Evolutionary conservation across 2,329 filamentous ascomycete species (phyloP).

Genomic region (Claviceps lovelessii): DNA sequence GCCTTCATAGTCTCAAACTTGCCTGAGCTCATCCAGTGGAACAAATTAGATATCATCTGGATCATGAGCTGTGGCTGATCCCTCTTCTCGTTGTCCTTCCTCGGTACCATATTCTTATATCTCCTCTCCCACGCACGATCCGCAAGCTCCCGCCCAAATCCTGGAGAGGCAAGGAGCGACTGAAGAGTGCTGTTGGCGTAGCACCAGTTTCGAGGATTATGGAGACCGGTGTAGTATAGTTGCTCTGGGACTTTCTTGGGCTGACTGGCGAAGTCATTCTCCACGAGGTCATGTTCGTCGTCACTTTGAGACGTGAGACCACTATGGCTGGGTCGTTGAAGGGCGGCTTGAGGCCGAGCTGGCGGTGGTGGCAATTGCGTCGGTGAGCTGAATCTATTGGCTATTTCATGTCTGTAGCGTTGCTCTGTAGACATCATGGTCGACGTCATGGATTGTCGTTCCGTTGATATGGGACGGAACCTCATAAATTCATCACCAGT

Average conservation of each 20-base stretch:
- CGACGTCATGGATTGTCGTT: conserved; percentile 46
- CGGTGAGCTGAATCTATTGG: conserved; percentile 26
- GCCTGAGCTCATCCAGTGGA: conserved; percentile 41
- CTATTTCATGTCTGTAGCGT: conserved; percentile 15
- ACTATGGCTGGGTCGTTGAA: conserved; percentile 62
- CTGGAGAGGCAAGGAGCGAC: conserved; percentile 58
- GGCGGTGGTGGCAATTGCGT: conserved; percentile 42
- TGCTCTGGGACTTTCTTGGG: conserved; percentile 25
- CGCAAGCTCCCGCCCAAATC: conserved; percentile 52
- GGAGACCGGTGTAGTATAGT: conserved; percentile 47
- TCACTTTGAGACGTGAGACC: conserved; percentile 42
- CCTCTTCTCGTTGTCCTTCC: conserved; percentile 44
- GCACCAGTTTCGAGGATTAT: conserved; percentile 71
- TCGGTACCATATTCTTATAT: conserved; percentile 44
- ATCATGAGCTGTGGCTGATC: conserved; percentile 44
- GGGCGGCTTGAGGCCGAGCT: conserved; percentile 50
- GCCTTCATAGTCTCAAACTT: conserved; percentile 37
- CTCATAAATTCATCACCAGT: conserved; percentile 74
- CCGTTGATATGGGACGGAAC: conserved; percentile 56
- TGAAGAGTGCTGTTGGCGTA: conserved; percentile 91
- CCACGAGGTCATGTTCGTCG: conserved; percentile 15
- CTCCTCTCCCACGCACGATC: conserved; percentile 42
- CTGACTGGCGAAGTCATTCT: conserved; percentile 20
- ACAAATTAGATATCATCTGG: conserved; percentile 43
- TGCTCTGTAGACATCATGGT: conserved; percentile 16